Conservation (phyloP, 139 green algal genomes). For the Coccomyxa sp. region DNA sequence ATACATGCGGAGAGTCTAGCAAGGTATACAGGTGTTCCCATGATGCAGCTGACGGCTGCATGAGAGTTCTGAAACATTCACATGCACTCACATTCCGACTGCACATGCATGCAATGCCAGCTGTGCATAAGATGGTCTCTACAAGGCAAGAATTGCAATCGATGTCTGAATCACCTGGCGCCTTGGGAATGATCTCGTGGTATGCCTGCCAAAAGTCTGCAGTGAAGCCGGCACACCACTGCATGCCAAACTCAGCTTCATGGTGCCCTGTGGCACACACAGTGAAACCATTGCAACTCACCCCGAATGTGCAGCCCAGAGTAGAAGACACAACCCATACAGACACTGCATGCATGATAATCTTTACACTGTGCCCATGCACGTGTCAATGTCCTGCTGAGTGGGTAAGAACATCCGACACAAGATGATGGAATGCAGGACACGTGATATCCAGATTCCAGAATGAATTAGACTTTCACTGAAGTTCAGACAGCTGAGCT, state of each 20-base stretch:
- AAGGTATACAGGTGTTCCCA: not conserved
- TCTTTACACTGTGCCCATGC: not conserved
- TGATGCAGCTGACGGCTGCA: not conserved
- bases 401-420: not conserved
- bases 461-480: no score
- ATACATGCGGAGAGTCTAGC: not conserved
- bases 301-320: not conserved
- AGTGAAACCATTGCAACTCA: not conserved
- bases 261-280: slow-evolving; percentile 51
- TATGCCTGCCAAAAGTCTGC: slow-evolving; percentile 57
- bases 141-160: not conserved
- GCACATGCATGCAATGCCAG: no score
- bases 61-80: not conserved
- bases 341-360: not conserved
- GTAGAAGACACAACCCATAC: not conserved
- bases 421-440: not conserved
- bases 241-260: slow-evolving; percentile 97
- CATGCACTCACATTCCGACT: not conserved
- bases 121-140: not conserved
- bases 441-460: no score
- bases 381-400: not conserved
- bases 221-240: slow-evolving; percentile 61
- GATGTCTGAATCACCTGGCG: slow-evolving; percentile 14
- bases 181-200: slow-evolving; percentile 63
- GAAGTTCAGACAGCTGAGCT: no score